phyloP scores from a whole-genome alignment of 768 basidiomycete genomes.

The Agaricus bisporus region DNA sequence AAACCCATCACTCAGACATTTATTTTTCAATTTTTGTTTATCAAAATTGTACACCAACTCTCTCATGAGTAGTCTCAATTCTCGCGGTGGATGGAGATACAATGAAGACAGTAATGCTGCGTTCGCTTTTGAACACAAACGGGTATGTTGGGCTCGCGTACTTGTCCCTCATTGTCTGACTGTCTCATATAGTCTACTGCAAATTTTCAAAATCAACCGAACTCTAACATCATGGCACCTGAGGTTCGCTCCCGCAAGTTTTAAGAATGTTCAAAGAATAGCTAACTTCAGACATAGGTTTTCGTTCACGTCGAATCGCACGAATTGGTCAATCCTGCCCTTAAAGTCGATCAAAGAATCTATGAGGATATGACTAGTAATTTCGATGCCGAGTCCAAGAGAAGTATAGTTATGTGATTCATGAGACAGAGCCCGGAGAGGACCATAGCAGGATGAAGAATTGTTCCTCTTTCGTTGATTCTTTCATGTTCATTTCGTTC shows the following conservation, averaged over 20 bases:
- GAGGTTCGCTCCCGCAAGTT: neutral
- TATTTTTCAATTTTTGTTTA: conserved; percentile 33
- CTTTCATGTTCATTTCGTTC: no score
- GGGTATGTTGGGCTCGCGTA: neutral
- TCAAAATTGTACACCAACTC: conserved; percentile 38
- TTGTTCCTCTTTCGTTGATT: no score
- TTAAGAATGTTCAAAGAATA: neutral
- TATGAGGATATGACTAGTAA: conserved; percentile 5
- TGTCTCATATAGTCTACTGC: neutral
- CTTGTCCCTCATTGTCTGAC: neutral
- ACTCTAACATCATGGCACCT: neutral
- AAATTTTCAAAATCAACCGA: neutral
- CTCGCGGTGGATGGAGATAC: conserved; percentile 25
- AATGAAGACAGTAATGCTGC: conserved; percentile 2
- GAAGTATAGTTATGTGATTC: neutral
- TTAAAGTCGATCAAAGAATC: conserved; percentile 9
- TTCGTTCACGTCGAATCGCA: conserved; percentile 21
- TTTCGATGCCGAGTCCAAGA: conserved; percentile 7
- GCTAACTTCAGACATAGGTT: conserved; percentile 2
- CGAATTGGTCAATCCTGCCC: conserved; percentile 12
- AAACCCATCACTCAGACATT: conserved; percentile 19
- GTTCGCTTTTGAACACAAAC: neutral
- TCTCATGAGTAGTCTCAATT: conserved; percentile 33
- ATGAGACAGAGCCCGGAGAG: no score
- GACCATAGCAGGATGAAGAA: no score